Evolutionary conservation across 2,329 filamentous ascomycete genomes (phyloP).

Genomic region (Monilinia fructigena): DNA sequence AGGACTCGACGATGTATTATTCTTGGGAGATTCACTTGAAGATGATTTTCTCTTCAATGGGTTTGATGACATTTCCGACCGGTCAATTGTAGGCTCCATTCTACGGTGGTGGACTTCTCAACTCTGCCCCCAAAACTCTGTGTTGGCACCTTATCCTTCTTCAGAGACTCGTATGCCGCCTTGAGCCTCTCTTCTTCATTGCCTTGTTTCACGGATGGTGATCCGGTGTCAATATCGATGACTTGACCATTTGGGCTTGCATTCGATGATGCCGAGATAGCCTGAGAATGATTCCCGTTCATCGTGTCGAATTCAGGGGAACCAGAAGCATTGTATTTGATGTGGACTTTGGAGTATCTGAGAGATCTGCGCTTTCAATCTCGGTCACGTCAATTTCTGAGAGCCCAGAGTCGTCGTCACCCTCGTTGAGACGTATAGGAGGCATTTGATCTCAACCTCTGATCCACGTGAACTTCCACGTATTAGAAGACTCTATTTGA

Average conservation of each 20-base stretch:
- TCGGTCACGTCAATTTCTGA: background rate
- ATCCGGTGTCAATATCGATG: background rate
- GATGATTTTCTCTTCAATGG: conserved; percentile 6
- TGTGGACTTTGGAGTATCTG: conserved; percentile 5
- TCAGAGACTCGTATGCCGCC: background rate
- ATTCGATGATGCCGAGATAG: background rate
- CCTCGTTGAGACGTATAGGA: background rate
- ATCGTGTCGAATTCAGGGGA: background rate
- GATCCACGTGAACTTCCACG: conserved; percentile 10
- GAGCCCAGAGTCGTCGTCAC: conserved; percentile 6
- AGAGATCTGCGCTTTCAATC: conserved; percentile 7
- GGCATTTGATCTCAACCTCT: background rate
- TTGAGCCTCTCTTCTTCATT: background rate
- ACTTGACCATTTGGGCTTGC: background rate
- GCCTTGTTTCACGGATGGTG: too few species aligned
- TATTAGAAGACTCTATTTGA: background rate
- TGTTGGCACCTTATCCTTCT: background rate
- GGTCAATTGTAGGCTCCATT: background rate
- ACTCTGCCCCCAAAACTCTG: background rate
- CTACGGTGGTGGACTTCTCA: background rate
- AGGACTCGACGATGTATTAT: background rate
- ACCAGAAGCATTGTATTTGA: background rate
- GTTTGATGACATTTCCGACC: background rate
- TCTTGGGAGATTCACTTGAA: background rate
- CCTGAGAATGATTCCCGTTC: background rate